Evolutionary conservation across 2,329 filamentous ascomycete genomes (phyloP).

Genomic region (Celoporthe dispersa): DNA sequence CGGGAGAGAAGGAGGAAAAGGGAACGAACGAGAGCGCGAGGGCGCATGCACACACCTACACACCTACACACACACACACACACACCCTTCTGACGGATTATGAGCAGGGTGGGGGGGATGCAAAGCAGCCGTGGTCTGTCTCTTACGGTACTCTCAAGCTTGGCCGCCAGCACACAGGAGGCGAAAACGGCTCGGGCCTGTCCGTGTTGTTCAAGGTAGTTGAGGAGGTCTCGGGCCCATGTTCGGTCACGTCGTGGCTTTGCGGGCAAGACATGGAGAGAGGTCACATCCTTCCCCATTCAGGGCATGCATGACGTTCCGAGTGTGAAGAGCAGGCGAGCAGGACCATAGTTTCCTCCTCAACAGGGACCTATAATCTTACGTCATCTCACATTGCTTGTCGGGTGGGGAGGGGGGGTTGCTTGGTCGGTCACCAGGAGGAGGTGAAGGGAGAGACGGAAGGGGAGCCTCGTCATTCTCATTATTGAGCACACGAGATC

Average conservation of each 20-base stretch:
- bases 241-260: neutral
- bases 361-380: slow-evolving; percentile 3
- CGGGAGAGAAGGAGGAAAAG: neutral
- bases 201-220: slow-evolving; percentile 2
- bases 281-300: neutral
- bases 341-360: neutral
- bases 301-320: neutral
- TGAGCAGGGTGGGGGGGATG: neutral
- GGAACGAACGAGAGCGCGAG: neutral
- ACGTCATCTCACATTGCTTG: slow-evolving; percentile 9
- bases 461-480: neutral
- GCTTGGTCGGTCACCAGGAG: neutral
- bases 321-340: neutral
- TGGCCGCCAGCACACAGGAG: neutral
- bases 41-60: too few relatives aligned
- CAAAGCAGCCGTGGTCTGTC: too few relatives aligned
- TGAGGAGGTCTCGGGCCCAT: neutral
- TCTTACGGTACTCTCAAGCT: neutral
- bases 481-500: neutral
- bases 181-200: slow-evolving; percentile 11
- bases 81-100: neutral
- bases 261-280: neutral
- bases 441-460: neutral
- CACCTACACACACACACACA: too few relatives aligned
- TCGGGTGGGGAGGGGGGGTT: neutral